Base-by-base conservation (phyloP, 108 stramenopile genomes). In the Ochromonas danica region DNA sequence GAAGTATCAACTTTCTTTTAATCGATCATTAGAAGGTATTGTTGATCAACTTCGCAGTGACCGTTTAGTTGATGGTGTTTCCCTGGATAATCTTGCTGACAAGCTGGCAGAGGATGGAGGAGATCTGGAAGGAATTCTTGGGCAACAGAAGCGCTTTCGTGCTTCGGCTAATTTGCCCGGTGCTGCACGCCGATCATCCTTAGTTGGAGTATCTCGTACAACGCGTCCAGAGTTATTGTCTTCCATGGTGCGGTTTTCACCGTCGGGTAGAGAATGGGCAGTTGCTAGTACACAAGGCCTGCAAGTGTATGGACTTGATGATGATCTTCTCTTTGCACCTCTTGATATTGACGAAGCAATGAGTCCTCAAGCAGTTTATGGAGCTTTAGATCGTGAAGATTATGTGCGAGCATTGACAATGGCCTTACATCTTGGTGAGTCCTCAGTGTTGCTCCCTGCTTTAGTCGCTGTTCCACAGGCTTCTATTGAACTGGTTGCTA, bases 1-100 rank as follows among this genome's bases (percentile, higher is more conserved):
- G 71, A 99, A 99, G 85, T 99, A 97, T 81, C 96, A 97, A 87
- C 88, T 99, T n/a, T 93, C 92, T 10, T 95, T 96, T 87, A 97
- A 96, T 83, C 17, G 72, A 33, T 75, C 72, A 25, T 41, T 75
- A 41, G 72, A 75, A 41, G 72, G 61, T 22, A 77, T 88, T 17
- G 31, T 88, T 43, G 87, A 89, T 57, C 63, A 88, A 45, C 82
- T 90, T 36, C 40, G 85, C 72, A 85, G 81, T 36, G 35, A 61
- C 39, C 36, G 80, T 27, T 30, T 87, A 43, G 67, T 63, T 6
- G 85, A 84, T 45, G 80, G 40, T 38, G 88, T 82, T 25, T 43
- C 41, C 39, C 41, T 84, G n/a, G 82, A 84, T n/a, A 71, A 80
- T 36, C 57, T 40, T 31, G 78, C 57, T 36, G 51, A n/a, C 6